Percentiles rank a stretch among this genome's conserved stretches.
phyloP scores from a whole-genome alignment of 495 filamentous ascomycete genomes.

The Daldinia grandis region DNA sequence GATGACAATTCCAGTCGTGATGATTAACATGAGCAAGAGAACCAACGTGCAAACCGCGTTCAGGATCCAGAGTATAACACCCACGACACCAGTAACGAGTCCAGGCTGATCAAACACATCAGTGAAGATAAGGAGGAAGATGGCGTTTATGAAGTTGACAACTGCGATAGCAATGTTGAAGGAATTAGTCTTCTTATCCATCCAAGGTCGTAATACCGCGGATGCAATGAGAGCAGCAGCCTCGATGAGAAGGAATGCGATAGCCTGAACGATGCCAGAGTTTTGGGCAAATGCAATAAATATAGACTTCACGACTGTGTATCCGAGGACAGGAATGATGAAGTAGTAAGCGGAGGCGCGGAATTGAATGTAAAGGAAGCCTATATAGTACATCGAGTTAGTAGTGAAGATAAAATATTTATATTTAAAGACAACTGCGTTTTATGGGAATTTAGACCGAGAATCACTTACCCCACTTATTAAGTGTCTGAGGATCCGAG shows the following conservation, averaged over 20 bases:
- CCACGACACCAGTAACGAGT: conserved; percentile 90
- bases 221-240: conserved; percentile 79
- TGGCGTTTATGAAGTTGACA: conserved; percentile 88
- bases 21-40: conserved; percentile 84
- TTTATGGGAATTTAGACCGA: not conserved
- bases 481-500: conserved; percentile 88
- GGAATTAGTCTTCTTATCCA: conserved; percentile 98
- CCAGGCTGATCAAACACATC: conserved; percentile 83
- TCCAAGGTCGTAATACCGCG: conserved; percentile 87
- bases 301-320: conserved; percentile 84
- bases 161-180: conserved; percentile 94
- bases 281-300: conserved; percentile 88
- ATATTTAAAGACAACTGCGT: not conserved
- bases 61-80: conserved; percentile 89
- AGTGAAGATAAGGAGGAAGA: conserved; percentile 85
- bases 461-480: conserved; percentile 78
- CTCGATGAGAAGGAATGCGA: conserved; percentile 87
- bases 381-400: conserved; percentile 24
- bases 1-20: conserved; percentile 83
- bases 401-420: not conserved
- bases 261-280: conserved; percentile 77
- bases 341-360: conserved; percentile 97
- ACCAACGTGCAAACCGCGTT: conserved; percentile 91
- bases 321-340: conserved; percentile 80
- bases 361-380: conserved; percentile 97